Base-by-base conservation (phyloP, 192 early-diverging fungal genomes). In the Jimgerdemannia lactiflua region DNA sequence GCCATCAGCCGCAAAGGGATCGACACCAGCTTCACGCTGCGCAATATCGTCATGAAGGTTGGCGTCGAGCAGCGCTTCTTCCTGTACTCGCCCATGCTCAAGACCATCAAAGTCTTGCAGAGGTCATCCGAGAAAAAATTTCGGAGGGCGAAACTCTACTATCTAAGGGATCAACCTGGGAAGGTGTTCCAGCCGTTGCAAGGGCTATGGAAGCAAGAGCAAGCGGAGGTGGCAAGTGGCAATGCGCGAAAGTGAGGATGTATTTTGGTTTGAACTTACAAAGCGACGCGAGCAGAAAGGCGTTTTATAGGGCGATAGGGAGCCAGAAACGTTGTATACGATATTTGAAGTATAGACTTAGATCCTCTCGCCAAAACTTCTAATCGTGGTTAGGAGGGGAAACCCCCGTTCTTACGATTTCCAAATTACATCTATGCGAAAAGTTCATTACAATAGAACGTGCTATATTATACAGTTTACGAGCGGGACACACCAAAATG, bases 51-150 rank as follows among this genome's bases (percentile, higher is more conserved):
- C 49, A 77, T 91, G 65, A 92, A 90, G 74, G 82, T 92, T 17
- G 94, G 94, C 70, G 92, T 95, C 4, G 94, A 95, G 77, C 87
- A 91, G 82, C 82, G 88, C 74, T 94, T 88, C 71, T 86, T 86
- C 76, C 86, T 90, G 19, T 94, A 91, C 75, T 95, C 94, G 65
- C 94, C 94, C 18, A 74, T 95, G 80, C 83, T 95, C 67, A 92
- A 93, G 80, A 79, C 79, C 20, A 91, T 95, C 77, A 87, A 92
- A 75, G 83, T 93, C 43, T 74, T 93, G 77, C 80, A 84, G 70
- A 77, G 67, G 20, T 59, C 79, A 63, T 84, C 82, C 64, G 82
- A 91, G 66, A 86, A 86, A 81, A 85, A 89, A 11, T 88, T 86
- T 77, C 87, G 89, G 79, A 86, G 93, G 71, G 91, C 91, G 6